phyloP scores from a whole-genome alignment of 495 filamentous ascomycete species.

The Annulohypoxylon nitens region DNA sequence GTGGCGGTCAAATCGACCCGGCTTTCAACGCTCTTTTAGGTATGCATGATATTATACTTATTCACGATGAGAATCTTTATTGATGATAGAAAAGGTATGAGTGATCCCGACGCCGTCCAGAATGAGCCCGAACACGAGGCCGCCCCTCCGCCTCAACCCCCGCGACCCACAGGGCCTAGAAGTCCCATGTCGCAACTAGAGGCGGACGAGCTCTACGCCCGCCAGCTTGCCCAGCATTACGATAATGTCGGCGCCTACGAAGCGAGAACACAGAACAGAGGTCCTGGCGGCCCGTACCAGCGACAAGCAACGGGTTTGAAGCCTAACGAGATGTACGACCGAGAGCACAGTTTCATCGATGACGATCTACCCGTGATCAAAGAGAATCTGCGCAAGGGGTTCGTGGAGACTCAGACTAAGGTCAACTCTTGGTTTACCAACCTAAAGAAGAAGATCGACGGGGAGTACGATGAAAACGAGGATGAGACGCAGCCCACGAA shows the following conservation, averaged over 20 bases:
- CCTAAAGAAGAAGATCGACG: constrained; percentile 91
- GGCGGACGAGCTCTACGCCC: constrained; percentile 92
- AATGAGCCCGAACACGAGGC: constrained; percentile 62
- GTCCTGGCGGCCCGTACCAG: constrained; percentile 51
- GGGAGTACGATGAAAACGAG: constrained; percentile 74
- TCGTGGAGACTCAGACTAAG: constrained; percentile 91
- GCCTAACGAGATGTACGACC: constrained; percentile 65
- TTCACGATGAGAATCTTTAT: constrained; percentile 7
- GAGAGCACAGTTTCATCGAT: constrained; percentile 88
- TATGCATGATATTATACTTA: constrained; percentile 52
- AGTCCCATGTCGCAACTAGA: constrained; percentile 83
- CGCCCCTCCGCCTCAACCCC: constrained; percentile 74
- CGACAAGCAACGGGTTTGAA: constrained; percentile 63
- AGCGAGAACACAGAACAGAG: constrained; percentile 61
- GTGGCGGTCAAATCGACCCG: constrained; percentile 88
- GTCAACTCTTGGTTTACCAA: constrained; percentile 93
- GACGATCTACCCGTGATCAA: constrained; percentile 95
- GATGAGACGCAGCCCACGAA: constrained; percentile 62
- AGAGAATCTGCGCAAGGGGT: constrained; percentile 94
- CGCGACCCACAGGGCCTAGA: constrained; percentile 70
- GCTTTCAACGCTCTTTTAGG: constrained; percentile 96
- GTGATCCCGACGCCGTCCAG: constrained; percentile 86
- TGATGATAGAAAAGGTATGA: constrained; percentile 75
- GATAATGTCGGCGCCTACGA: constrained; percentile 70
- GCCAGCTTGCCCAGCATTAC: constrained; percentile 93